These are phyloP conservation scores for Lecanicillium sp. DNA, from an alignment of 2,329 filamentous ascomycete species.

Conservation along the genomic window DNA sequence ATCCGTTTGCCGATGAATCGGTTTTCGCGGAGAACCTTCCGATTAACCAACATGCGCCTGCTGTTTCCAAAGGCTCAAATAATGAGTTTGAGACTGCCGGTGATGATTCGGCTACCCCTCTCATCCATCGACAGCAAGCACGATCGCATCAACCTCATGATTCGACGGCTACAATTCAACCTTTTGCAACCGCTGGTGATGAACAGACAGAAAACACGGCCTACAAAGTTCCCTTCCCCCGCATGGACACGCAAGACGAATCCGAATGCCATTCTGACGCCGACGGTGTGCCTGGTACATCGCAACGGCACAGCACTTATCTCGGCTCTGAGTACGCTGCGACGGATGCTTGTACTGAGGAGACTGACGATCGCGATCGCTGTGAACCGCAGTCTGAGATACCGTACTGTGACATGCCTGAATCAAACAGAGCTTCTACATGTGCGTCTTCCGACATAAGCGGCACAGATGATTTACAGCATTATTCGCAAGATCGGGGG, in stretches of 20 bases:
- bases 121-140: background rate
- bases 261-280: constrained; percentile 29
- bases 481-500: constrained; percentile 17
- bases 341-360: constrained; percentile 28
- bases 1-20: constrained; percentile 40
- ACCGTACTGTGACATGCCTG: constrained; percentile 19
- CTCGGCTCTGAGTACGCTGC: constrained; percentile 21
- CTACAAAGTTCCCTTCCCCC: constrained; percentile 15
- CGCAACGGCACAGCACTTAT: constrained; percentile 14
- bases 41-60: no score
- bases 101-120: no score
- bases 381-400: constrained; percentile 20
- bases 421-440: constrained; percentile 28
- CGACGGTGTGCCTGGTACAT: constrained; percentile 17
- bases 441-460: constrained; percentile 30
- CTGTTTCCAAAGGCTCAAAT: no score
- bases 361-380: constrained; percentile 22
- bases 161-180: constrained; percentile 15
- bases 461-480: constrained; percentile 18
- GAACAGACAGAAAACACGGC: background rate
- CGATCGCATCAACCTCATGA: constrained; percentile 5
- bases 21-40: constrained; percentile 16
- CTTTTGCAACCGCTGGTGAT: background rate
- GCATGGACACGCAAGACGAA: constrained; percentile 26
- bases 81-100: no score